A percentile compares a stretch with the other conserved stretches of the same genome.
Conservation (phyloP, 1,284 basidiomycete species). For the Ganoderma meredithae region DNA sequence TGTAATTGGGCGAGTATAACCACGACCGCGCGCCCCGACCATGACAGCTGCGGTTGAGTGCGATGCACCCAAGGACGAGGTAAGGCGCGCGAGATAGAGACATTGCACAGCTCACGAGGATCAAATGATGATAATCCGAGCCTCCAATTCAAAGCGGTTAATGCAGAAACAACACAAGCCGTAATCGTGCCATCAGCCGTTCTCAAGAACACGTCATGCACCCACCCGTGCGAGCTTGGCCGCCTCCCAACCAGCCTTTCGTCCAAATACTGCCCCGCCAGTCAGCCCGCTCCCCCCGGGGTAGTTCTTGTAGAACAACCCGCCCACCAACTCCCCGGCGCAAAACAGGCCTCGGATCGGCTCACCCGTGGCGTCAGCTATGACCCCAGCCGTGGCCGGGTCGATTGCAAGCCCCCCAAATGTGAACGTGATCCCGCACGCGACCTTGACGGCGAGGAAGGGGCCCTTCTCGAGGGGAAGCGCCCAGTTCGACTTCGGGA, state of each 20-base stretch:
- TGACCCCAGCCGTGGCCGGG: conserved; percentile 57
- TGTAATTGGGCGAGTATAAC: too few relatives aligned
- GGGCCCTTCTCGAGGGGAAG: conserved; percentile 57
- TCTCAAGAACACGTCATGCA: background rate
- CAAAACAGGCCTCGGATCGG: conserved; percentile 64
- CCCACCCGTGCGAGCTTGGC: background rate
- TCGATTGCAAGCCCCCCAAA: conserved; percentile 72
- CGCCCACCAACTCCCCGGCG: conserved; percentile 72
- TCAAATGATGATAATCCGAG: background rate
- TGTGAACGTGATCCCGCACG: conserved; percentile 76
- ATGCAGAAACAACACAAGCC: background rate
- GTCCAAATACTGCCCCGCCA: conserved; percentile 71
- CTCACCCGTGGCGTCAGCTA: conserved; percentile 49
- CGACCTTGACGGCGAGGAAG: conserved; percentile 70
- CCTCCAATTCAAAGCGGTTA: background rate
- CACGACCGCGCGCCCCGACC: too few relatives aligned
- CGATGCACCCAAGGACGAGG: conserved; percentile 2
- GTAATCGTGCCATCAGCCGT: background rate
- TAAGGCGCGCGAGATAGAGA: background rate
- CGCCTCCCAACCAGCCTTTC: conserved; percentile 56
- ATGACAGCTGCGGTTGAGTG: too few relatives aligned
- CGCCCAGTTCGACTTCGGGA: conserved; percentile 68
- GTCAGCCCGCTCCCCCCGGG: conserved; percentile 75
- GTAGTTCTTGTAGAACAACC: conserved; percentile 68
- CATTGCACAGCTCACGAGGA: conserved; percentile 1